Evolutionary conservation across 2,329 filamentous ascomycete genomes (phyloP).

Genomic region (Alternaria atra): DNA sequence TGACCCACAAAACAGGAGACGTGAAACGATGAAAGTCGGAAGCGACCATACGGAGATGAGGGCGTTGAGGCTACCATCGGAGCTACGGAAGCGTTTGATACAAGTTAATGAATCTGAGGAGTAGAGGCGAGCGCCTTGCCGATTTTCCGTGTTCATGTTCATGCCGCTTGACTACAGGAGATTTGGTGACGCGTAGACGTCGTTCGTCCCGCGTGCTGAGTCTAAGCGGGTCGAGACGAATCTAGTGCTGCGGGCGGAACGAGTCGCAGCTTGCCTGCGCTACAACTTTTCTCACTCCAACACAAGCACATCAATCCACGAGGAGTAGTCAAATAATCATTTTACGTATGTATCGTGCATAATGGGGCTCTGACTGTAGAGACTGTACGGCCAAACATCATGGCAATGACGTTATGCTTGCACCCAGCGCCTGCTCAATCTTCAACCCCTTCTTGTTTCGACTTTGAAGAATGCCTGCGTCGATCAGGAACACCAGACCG

Average conservation of each 20-base stretch:
- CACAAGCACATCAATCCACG: not conserved
- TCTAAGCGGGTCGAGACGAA: constrained; percentile 5
- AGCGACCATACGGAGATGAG: constrained; percentile 4
- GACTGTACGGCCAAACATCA: not conserved
- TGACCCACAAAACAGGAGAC: constrained; percentile 3
- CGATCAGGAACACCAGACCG: constrained; percentile 24
- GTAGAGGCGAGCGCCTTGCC: constrained; percentile 1
- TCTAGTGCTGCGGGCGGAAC: constrained; percentile 1
- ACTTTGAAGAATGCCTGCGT: constrained; percentile 25
- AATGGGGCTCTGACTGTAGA: not conserved
- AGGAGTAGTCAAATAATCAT: not conserved
- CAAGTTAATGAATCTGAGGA: constrained; percentile 1
- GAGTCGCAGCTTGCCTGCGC: not conserved
- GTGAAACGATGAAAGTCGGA: constrained; percentile 15
- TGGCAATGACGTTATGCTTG: not conserved
- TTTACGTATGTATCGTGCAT: not conserved
- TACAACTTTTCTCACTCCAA: not conserved
- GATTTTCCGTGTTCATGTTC: not conserved
- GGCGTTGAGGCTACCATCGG: not conserved
- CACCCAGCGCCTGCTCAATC: not conserved
- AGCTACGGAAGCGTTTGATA: not conserved
- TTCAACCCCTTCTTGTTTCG: constrained; percentile 24
- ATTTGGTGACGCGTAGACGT: constrained; percentile 7
- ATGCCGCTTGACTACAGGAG: constrained; percentile 2
- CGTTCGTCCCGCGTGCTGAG: constrained; percentile 2